Evolutionary conservation across 148 eudicot species (phyloP).

Genomic region (Cornus florida): DNA sequence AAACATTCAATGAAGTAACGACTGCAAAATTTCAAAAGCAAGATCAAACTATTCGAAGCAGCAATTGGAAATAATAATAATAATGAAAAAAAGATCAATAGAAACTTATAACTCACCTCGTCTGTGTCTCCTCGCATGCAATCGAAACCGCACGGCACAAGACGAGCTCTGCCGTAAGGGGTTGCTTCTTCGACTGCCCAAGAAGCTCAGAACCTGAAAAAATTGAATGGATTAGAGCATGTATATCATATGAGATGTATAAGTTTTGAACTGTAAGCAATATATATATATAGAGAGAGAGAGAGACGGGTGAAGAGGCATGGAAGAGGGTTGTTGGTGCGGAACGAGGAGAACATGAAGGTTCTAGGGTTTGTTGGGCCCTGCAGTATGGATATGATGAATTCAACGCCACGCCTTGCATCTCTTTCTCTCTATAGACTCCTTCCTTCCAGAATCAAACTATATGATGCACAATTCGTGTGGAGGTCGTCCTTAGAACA

Average conservation of each 20-base stretch:
- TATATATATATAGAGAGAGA: background rate
- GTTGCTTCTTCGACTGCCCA: conserved; percentile 22
- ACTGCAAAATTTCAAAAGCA: background rate
- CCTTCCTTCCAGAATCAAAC: background rate
- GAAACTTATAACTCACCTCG: conserved; percentile 20
- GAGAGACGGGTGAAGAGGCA: conserved; percentile 24
- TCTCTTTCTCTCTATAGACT: conserved; percentile 8
- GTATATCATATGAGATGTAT: background rate
- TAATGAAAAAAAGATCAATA: background rate
- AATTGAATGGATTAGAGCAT: background rate
- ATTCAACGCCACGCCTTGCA: conserved; percentile 11
- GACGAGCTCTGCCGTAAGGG: conserved; percentile 2
- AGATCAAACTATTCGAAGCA: too few species aligned
- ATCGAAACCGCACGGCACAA: background rate
- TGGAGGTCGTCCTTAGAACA: too few species aligned
- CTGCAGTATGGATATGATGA: conserved; percentile 15
- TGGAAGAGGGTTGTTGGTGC: conserved; percentile 14
- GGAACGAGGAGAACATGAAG: conserved; percentile 41
- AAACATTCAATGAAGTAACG: background rate
- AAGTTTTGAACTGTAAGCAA: background rate
- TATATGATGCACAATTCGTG: too few species aligned
- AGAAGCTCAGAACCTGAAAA: conserved; percentile 29
- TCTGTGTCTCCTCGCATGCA: background rate
- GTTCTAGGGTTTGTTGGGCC: conserved; percentile 43
- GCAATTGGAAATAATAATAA: background rate